phyloP scores from a whole-genome alignment of 2,329 filamentous ascomycete genomes.

The Talaromyces sp. region DNA sequence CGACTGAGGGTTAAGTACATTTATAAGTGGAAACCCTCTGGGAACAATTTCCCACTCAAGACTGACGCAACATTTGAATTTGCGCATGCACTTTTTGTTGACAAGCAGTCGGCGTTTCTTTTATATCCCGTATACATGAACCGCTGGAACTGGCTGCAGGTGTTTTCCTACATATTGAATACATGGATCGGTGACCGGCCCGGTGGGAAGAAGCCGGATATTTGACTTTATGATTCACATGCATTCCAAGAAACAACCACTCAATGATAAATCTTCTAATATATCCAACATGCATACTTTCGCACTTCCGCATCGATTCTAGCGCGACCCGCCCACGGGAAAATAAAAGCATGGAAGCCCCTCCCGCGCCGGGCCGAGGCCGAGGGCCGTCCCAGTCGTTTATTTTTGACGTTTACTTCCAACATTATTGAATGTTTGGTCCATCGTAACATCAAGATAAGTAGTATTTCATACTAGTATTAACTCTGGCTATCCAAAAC shows the following conservation, averaged over 20 bases:
- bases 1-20: neutral
- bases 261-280: neutral
- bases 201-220: neutral
- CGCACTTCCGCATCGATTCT: neutral
- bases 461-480: too few species aligned
- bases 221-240: neutral
- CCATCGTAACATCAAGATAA: too few species aligned
- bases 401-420: neutral
- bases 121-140: neutral
- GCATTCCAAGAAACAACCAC: neutral
- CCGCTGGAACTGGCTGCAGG: neutral
- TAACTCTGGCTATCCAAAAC: neutral
- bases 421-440: too few species aligned
- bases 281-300: neutral
- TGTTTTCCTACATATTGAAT: too few species aligned
- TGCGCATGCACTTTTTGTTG: neutral
- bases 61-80: neutral
- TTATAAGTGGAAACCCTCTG: neutral
- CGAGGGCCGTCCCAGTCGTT: neutral
- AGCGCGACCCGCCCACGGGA: neutral
- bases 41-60: neutral
- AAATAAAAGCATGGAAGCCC: constrained; percentile 4
- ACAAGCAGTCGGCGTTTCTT: neutral
- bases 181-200: neutral
- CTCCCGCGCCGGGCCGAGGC: constrained; percentile 11